Base-by-base conservation (phyloP, 371 early-diverging fungal genomes). In the Apophysomyces variabilis region DNA sequence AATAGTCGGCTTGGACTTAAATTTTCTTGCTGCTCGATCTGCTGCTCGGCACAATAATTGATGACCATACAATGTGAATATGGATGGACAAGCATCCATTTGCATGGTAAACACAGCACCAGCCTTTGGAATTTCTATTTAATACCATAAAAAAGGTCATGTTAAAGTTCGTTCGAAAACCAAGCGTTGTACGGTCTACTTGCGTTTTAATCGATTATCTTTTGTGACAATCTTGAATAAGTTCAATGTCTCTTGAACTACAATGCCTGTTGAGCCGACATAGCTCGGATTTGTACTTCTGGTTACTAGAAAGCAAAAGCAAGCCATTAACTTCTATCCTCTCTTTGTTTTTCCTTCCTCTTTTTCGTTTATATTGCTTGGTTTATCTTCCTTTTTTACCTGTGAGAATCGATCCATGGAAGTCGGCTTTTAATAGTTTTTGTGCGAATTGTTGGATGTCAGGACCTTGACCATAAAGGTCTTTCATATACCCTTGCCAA, bases 221-320 rank as follows among this genome's bases (percentile, higher is more conserved):
- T 69, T 67, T 1, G 95, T 93, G 14, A 95, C 87, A n/a, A 97
- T 77, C 38, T 88, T 83, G 67, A 97, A 93, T 60, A 89, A 79
- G 66, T 93, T 92, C 58, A 94, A 89, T 1, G 96, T 95, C 66
- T 97, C 98, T 70, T 94, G 93, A 9, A 95, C 82, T 7, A 94
- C 78, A 58, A 96, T 95, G 1, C 98, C 97, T 9, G 84, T 73
- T 0, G 85, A 65, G 3, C 95, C 95, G 16, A 97, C 82, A 65
- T 87, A 88, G 3, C 83, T 82, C 4, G 95, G 94, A 62, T 93
- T 92, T 63, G 87, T 93, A n/a, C 96, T 90, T 58, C 88, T 80
- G 38, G 82, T 73, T 8, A 96, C 97, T 77, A 45, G 21, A 7
- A 26, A 26, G 32, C 32, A 26, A 26, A 26, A 26, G 32, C 3